Base-by-base conservation (phyloP, 2,329 filamentous ascomycete species). In the Venturia asperata region DNA sequence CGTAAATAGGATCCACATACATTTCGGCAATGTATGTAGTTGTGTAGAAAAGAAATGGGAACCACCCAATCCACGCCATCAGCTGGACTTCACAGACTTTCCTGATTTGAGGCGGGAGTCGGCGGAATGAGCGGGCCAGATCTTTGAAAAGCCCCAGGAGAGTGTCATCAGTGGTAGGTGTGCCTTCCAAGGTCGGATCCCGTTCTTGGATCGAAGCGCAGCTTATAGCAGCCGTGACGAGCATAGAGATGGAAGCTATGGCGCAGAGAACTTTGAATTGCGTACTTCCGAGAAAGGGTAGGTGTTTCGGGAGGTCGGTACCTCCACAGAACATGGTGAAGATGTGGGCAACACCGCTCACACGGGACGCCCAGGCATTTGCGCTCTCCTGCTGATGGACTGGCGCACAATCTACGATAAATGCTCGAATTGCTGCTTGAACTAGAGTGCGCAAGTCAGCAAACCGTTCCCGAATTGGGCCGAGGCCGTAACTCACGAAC, bases 211-310 rank as follows among this genome's bases (percentile, higher is more conserved):
- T 87, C 55, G 84, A 76, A 0, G 81, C 68, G 68, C 87, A 87
- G 72, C 89, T 95, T 69, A 94, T 79, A 6, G 84, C 71, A 5
- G 96, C 81, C 0, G 91, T 95, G 49, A 81, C 73, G 30, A 77
- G 81, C 65, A 97, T 85, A 19, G 86, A 83, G 65, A 96, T 77
- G 65, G 87, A 90, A 24, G 93, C 92, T 68, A 97, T 87, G 21
- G 88, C 87, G 73, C 92, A 96, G 3, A 97, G 87, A 5, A 93
- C 88, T 76, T 97, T 92, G 80, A 97, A 97, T 74, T 97, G 93
- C 0, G 87, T 92, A 70, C 89, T 82, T 43, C 93, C 93, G 42
- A 97, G 83, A 74, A 90, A 95, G 72, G 89, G 88, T 11, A 96
- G 75, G 66, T 87, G 82, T 64, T 82, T 82, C 0, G 91, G 89